Evolutionary conservation across 768 basidiomycete genomes (phyloP), one percentile per base, ranked within the genome.

Genomic region (Pisolithus tinctorius): DNA sequence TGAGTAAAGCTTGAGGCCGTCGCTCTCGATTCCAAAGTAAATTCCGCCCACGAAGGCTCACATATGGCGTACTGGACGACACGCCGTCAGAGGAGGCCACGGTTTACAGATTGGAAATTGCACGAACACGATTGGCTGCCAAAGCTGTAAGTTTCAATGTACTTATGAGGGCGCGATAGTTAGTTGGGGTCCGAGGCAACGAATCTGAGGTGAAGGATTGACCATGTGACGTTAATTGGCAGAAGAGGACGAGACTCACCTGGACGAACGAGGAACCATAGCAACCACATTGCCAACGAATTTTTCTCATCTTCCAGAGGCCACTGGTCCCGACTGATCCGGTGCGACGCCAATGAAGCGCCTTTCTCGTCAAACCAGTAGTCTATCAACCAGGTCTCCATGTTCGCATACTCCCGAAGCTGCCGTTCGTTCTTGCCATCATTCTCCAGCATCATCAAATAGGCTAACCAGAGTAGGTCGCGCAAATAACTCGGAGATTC

Each of bases 381-480:
- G 50, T 76, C 74, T 57, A 70, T 71, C 39, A 91, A 63, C 87
- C 88, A 90, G 0, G 58, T 57, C 49, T 82, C 78, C 50, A 88
- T 76, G 38, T 62, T 60, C 5, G 80, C 87, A 59, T 83, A 88
- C 23, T 81, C 79, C n/a, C 80, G 63, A n/a, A 91, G 74, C 62
- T 89, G 88, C 42, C 46, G 63, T 57, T 78, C 78, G 57, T 91
- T 91, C 61, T 78, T 83, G 40, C 81, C 85, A 29, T 85, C 85
- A 57, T 88, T 85, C 69, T 93, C 90, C 44, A 92, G 70, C 75
- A 90, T 77, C 81, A 92, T 81, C 36, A 88, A 67, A 61, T 86
- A 90, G 26, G 82, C 77, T 27, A 78, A 76, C 73, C 82, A 85
- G 5, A 91, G 76, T 13, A 80, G 61, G n/a, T 81, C 72, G 39